phyloP scores from a whole-genome alignment of 2,329 filamentous ascomycete species.

The Aspergillus glaucus region DNA sequence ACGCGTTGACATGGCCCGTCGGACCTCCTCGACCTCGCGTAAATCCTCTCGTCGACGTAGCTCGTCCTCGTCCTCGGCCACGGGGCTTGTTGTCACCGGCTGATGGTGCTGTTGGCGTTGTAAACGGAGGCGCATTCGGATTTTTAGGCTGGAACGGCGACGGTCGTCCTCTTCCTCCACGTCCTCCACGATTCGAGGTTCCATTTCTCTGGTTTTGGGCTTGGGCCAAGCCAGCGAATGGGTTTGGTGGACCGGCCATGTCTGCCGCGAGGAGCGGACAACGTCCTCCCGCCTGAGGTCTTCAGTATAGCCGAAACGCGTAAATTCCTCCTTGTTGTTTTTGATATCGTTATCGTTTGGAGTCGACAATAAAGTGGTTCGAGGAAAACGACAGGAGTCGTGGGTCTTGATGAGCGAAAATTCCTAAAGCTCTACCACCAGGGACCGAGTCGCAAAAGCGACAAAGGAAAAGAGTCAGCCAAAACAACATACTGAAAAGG shows the following conservation, averaged over 20 bases:
- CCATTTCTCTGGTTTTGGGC: constrained; percentile 17
- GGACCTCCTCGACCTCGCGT: constrained; percentile 12
- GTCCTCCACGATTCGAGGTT: constrained; percentile 1
- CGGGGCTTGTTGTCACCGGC: constrained; percentile 6
- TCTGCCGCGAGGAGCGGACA: constrained; percentile 19
- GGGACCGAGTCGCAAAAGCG: constrained; percentile 13
- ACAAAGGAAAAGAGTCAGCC: constrained; percentile 15
- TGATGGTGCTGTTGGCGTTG: background rate
- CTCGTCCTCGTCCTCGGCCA: constrained; percentile 14
- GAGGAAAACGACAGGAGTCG: background rate
- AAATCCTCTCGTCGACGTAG: constrained; percentile 5
- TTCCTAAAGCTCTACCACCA: constrained; percentile 8
- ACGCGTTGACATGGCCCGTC: background rate
- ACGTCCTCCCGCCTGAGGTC: constrained; percentile 12
- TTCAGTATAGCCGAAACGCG: background rate
- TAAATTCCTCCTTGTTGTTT: background rate
- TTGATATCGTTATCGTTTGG: background rate
- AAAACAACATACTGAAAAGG: background rate
- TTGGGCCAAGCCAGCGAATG: constrained; percentile 17
- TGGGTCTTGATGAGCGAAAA: background rate
- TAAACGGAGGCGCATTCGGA: constrained; percentile 10
- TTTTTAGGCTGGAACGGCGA: constrained; percentile 14
- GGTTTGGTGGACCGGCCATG: constrained; percentile 26
- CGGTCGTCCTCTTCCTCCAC: constrained; percentile 9
- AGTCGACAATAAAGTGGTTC: background rate